Conservation (phyloP, 148 eudicot species). For the Rhododendron vialii region DNA sequence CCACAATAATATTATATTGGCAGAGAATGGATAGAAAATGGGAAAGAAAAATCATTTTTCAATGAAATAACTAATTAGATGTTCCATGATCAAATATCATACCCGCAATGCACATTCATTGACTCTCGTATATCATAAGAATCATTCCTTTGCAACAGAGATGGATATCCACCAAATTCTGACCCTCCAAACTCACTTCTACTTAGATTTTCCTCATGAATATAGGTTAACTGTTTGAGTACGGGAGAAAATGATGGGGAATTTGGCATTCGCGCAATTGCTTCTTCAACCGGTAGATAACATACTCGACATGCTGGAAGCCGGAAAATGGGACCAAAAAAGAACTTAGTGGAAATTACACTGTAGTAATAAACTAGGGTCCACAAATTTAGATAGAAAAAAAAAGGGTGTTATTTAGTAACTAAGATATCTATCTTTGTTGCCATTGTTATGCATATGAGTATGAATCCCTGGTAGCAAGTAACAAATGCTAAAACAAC, state of each 20-base stretch:
- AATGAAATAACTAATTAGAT: not conserved
- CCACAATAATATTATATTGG: not conserved
- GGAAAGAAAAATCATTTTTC: not conserved
- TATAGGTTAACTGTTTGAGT: constrained; percentile 51
- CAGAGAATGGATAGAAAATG: not conserved
- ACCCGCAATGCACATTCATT: constrained; percentile 97
- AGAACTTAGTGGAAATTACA: not conserved
- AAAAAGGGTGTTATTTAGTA: not conserved
- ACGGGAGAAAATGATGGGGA: constrained; percentile 85
- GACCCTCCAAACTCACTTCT: constrained; percentile 97
- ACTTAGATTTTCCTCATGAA: constrained; percentile 59
- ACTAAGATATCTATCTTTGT: not conserved
- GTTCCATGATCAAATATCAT: constrained; percentile 19
- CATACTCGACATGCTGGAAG: constrained; percentile 96
- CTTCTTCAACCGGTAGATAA: constrained; percentile 82
- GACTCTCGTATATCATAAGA: constrained; percentile 83
- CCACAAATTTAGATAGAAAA: not conserved
- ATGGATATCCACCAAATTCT: constrained; percentile 95
- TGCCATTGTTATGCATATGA: not conserved
- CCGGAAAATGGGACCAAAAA: not conserved
- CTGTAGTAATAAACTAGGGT: not conserved
- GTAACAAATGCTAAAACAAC: not conserved
- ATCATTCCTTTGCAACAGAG: constrained; percentile 77
- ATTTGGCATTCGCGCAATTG: constrained; percentile 71
- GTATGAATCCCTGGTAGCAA: not conserved